Conservation (phyloP, 495 filamentous ascomycete species). For the Jackrogersella multiformis region DNA sequence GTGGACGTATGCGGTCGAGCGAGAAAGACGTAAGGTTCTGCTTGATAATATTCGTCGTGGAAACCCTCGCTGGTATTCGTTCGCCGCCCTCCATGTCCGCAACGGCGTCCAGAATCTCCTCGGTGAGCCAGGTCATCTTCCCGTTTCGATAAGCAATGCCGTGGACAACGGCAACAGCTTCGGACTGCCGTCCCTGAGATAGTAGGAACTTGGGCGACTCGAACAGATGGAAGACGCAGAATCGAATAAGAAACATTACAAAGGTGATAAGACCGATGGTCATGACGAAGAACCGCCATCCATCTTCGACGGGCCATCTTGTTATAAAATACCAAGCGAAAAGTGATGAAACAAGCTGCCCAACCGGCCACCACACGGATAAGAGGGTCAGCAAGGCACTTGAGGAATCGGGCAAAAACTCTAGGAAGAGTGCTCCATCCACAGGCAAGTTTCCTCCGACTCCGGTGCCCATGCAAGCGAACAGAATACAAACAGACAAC, state of each 20-base stretch:
- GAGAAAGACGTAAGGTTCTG: conserved; percentile 55
- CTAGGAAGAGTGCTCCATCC: conserved; percentile 80
- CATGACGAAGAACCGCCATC: conserved; percentile 80
- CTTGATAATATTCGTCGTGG: conserved; percentile 50
- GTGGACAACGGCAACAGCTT: conserved; percentile 79
- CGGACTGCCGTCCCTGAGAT: conserved; percentile 73
- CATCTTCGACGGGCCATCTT: conserved; percentile 72
- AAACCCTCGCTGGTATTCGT: conserved; percentile 37
- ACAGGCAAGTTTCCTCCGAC: conserved; percentile 81
- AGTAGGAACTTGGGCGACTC: conserved; percentile 88
- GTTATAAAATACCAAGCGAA: conserved; percentile 83
- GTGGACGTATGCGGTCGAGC: conserved; percentile 54
- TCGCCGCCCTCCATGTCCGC: conserved; percentile 48
- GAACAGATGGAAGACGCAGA: conserved; percentile 82
- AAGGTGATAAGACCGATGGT: conserved; percentile 80
- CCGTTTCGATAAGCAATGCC: conserved; percentile 76
- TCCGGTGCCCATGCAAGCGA: conserved; percentile 59
- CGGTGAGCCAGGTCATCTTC: conserved; percentile 70
- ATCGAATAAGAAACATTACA: conserved; percentile 73
- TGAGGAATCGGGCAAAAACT: conserved; percentile 80
- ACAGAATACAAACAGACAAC: conserved; percentile 67
- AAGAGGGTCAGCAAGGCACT: conserved; percentile 80
- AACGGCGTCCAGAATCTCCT: conserved; percentile 64
- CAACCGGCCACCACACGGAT: conserved; percentile 83
- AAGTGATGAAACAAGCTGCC: conserved; percentile 73